Base-by-base conservation (phyloP, 2,329 filamentous ascomycete species). In the Fusarium solani-melongenae region DNA sequence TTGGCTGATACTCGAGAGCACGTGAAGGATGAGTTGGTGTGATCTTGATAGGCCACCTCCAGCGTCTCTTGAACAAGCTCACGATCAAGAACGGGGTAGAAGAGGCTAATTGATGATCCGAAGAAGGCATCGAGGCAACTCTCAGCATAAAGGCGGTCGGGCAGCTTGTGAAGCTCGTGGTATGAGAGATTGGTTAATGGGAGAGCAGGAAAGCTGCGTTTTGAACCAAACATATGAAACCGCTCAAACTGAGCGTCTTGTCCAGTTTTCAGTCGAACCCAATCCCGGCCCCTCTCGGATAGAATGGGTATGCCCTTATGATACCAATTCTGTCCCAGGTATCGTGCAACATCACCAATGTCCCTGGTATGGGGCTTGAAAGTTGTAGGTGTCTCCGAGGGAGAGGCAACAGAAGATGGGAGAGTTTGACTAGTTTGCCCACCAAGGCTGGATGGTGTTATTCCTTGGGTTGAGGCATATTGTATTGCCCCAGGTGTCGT, bases 251-350 rank as follows among this genome's bases (percentile, higher is more conserved):
- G 6, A 11, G 56, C 41, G 5, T 68, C 51, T 17, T 70, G 24
- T 6, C 64, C 61, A n/a, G 67, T 70, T 20, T 56, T 61, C 20
- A 38, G 57, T 15, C 27, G 36, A 27, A 72, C 63, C 70, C 70
- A 72, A 29, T 57, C 20, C 4, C 59, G 55, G 7, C 70, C 70
- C 8, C 27, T 55, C 22, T 53, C 56, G 4, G 67, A 70, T 4
- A 70, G 44, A 44, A 70, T 58, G 2, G 67, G 67, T 27, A 70
- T 64, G 12, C 70, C 67, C 31, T 67, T 72, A 41, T 61, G 38
- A 27, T 59, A 64, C 59, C 70, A 64, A 20, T 66, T 67, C 9
- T 65, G 67, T 11, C 70, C 70, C 7, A 72, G 49, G 51, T 68
- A 41, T 15, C 29, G 38, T 17, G 22, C 22, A 34, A 58, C 41